Conservation (phyloP, 2,329 filamentous ascomycete genomes). For the Magnaporthiopsis incrustans region DNA sequence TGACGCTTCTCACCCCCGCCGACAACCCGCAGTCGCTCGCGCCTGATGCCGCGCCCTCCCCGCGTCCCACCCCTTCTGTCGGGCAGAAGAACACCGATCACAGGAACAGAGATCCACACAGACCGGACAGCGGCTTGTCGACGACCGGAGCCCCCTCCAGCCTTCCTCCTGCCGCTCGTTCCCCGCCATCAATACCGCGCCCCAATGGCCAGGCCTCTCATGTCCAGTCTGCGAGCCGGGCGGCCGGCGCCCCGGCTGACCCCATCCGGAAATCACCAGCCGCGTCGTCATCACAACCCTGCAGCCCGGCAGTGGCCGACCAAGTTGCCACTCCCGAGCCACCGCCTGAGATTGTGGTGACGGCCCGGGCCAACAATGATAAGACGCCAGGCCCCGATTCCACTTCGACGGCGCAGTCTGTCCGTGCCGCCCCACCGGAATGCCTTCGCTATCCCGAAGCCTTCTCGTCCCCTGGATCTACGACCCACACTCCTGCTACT, state of each 20-base stretch:
- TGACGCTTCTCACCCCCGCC: not conserved
- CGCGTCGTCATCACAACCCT: not conserved
- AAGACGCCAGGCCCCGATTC: not conserved
- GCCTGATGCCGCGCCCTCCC: not conserved
- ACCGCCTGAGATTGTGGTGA: not conserved
- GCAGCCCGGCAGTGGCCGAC: not conserved
- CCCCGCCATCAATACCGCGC: not conserved
- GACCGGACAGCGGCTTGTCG: not conserved
- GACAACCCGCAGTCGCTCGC: not conserved
- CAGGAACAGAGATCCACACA: too few relatives aligned
- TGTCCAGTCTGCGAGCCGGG: too few relatives aligned
- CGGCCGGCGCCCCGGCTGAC: not conserved
- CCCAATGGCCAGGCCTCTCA: not conserved
- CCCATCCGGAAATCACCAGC: not conserved
- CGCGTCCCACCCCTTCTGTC: too few relatives aligned
- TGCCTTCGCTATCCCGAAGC: slow-evolving; percentile 26
- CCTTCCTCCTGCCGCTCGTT: not conserved
- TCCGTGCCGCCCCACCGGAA: not conserved
- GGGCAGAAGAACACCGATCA: not conserved
- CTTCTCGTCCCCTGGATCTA: slow-evolving; percentile 54
- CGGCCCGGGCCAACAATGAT: not conserved
- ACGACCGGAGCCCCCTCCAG: not conserved
- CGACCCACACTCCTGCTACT: slow-evolving; percentile 65
- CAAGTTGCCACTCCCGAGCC: not conserved
- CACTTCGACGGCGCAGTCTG: not conserved